These are phyloP conservation scores for Rosa lucieae DNA, from an alignment of 306 rosid genomes.

Conservation along the genomic window DNA sequence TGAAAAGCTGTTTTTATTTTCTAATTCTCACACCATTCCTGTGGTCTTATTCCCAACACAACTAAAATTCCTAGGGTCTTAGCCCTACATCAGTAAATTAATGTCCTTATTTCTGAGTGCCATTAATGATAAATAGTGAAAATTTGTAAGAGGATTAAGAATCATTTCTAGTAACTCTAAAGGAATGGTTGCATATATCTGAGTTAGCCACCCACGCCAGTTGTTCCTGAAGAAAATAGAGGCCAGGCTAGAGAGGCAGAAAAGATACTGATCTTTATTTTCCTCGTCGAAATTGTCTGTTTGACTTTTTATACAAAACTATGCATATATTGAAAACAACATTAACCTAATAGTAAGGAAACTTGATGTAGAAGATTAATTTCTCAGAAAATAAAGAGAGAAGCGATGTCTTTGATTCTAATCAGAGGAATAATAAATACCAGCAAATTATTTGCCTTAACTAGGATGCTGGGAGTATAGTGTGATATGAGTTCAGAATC, in stretches of 20 bases:
- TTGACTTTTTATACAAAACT: too few species aligned
- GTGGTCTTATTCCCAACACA: too few species aligned
- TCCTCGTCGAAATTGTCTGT: not conserved
- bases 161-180: too few species aligned
- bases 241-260: not conserved
- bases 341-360: not conserved
- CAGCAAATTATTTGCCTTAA: too few species aligned
- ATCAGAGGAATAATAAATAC: not conserved
- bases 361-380: not conserved
- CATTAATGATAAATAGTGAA: too few species aligned
- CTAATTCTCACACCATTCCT: not conserved
- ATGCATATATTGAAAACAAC: not conserved
- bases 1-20: too few species aligned
- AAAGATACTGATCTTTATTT: not conserved
- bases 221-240: not conserved
- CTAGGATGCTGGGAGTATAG: not conserved
- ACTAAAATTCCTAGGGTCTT: too few species aligned
- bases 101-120: too few species aligned
- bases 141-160: too few species aligned
- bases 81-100: too few species aligned
- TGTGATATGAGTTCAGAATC: not conserved
- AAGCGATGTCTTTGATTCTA: not conserved
- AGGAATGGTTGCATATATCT: too few species aligned
- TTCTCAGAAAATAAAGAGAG: not conserved
- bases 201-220: too few species aligned